These are phyloP conservation scores for Globomyces pollinis-pini DNA, from an alignment of 192 early-diverging fungal genomes.

Conservation along the genomic window DNA sequence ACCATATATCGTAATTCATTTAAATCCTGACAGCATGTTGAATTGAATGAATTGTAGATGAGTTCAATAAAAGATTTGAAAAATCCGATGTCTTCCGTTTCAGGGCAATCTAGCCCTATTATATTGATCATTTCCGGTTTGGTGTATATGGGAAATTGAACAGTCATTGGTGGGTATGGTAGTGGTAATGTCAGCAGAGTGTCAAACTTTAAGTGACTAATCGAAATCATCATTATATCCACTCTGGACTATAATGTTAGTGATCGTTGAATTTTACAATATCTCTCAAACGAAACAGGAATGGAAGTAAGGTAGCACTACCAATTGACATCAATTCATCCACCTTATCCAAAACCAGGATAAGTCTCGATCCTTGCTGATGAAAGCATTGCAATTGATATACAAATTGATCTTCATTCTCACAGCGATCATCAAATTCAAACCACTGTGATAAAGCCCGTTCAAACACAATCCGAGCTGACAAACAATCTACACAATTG, in stretches of 20 bases:
- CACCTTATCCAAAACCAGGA: conserved; percentile 56
- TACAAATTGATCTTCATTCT: conserved; percentile 67
- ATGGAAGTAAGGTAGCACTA: conserved; percentile 54
- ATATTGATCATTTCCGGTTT: conserved; percentile 64
- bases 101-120: conserved; percentile 58
- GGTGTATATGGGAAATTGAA: conserved; percentile 72
- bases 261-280: conserved; percentile 36
- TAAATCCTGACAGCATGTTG: conserved; percentile 66
- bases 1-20: conserved; percentile 81
- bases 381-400: conserved; percentile 13
- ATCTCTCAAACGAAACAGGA: conserved; percentile 63
- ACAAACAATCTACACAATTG: conserved; percentile 70
- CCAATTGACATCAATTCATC: conserved; percentile 66
- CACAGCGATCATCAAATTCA: conserved; percentile 49
- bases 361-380: background rate
- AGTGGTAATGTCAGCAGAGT: conserved; percentile 63
- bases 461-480: conserved; percentile 72
- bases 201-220: conserved; percentile 68
- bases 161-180: conserved; percentile 45
- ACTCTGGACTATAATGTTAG: background rate
- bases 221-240: background rate
- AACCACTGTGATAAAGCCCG: conserved; percentile 60
- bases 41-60: conserved; percentile 72
- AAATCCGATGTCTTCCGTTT: conserved; percentile 53
- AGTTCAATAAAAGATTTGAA: conserved; percentile 70